Conservation (phyloP, 768 basidiomycete genomes). For the Filobasidium floriforme region DNA sequence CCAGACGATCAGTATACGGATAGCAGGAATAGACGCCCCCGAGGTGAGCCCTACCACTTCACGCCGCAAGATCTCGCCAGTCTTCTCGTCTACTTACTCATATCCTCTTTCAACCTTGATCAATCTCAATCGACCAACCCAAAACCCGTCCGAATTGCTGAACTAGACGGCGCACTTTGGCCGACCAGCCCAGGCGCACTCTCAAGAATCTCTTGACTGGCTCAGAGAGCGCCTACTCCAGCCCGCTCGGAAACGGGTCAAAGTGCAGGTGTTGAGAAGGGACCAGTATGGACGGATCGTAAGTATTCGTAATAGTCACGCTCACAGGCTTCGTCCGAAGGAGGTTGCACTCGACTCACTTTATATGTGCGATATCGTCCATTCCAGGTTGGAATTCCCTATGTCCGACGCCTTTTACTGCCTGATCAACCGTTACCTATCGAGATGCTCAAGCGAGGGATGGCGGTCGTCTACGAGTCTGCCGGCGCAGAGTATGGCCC, state of each 20-base stretch:
- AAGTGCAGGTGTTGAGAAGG: constrained; percentile 62
- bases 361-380: not conserved
- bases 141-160: no score
- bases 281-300: constrained; percentile 84
- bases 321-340: not conserved
- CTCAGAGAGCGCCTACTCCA: constrained; percentile 34
- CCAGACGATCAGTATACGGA: constrained; percentile 75
- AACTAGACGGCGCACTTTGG: constrained; percentile 74
- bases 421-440: constrained; percentile 56
- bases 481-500: constrained; percentile 71
- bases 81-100: not conserved
- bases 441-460: constrained; percentile 74
- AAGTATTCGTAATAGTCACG: constrained; percentile 33
- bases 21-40: constrained; percentile 87
- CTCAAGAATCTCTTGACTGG: constrained; percentile 66
- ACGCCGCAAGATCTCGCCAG: no score
- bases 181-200: constrained; percentile 64
- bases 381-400: constrained; percentile 67
- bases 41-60: constrained; percentile 53
- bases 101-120: not conserved
- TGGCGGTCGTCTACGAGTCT: constrained; percentile 67
- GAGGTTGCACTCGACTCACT: not conserved
- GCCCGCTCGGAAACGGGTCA: constrained; percentile 57
- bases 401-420: constrained; percentile 53
- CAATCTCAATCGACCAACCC: not conserved